Conservation (phyloP, 148 eudicot species). For the Selenicereus undatus region DNA sequence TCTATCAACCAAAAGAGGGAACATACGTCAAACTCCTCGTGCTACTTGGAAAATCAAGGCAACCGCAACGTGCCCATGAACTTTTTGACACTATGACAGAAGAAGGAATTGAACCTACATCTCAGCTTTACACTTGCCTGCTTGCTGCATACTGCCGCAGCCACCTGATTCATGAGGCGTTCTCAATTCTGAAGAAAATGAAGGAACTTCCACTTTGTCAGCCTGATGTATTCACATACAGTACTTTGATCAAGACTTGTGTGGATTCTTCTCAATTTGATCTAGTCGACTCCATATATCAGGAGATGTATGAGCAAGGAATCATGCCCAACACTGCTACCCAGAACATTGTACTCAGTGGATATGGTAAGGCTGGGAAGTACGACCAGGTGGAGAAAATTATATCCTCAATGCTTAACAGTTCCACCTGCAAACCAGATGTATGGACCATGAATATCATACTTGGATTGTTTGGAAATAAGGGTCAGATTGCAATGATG, state of each 20-base stretch:
- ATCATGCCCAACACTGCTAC: slow-evolving; percentile 86
- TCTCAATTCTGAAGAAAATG: slow-evolving; percentile 61
- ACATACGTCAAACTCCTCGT: slow-evolving; percentile 91
- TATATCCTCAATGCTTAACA: slow-evolving; percentile 70
- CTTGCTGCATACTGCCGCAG: slow-evolving; percentile 84
- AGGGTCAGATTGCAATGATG: slow-evolving; percentile 89
- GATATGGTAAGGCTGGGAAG: slow-evolving; percentile 80
- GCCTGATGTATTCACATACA: slow-evolving; percentile 88
- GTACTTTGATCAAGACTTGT: slow-evolving; percentile 82
- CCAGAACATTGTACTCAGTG: slow-evolving; percentile 75
- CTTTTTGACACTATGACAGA: slow-evolving; percentile 75
- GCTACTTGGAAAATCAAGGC: slow-evolving; percentile 79
- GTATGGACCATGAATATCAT: slow-evolving; percentile 99
- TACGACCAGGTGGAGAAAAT: slow-evolving; percentile 86
- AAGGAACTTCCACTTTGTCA: slow-evolving; percentile 77
- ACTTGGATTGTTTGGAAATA: slow-evolving; percentile 77
- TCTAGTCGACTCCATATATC: slow-evolving; percentile 63
- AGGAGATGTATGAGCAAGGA: slow-evolving; percentile 60
- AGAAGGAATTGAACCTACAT: slow-evolving; percentile 71
- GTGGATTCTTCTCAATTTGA: slow-evolving; percentile 65
- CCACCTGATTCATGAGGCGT: slow-evolving; percentile 57
- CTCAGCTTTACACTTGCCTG: slow-evolving; percentile 77
- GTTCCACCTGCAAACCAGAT: slow-evolving; percentile 59
- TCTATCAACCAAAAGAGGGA: slow-evolving; percentile 91
- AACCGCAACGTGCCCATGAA: slow-evolving; percentile 67